These are phyloP conservation scores for Chlorociboria aeruginascens DNA, from an alignment of 495 filamentous ascomycete genomes.

Conservation along the genomic window DNA sequence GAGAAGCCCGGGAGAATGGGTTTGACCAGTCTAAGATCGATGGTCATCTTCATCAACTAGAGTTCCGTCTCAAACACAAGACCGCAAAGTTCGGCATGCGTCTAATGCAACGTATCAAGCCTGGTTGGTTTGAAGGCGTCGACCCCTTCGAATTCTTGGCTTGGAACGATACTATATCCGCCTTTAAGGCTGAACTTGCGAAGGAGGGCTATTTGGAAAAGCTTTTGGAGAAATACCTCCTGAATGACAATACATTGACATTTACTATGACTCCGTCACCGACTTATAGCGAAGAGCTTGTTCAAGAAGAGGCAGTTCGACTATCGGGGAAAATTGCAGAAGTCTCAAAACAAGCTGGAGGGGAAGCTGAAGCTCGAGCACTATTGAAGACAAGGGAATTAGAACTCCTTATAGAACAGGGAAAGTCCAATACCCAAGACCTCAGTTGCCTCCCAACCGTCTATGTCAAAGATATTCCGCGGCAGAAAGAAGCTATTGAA, in stretches of 20 bases:
- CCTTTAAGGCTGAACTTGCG: constrained; percentile 62
- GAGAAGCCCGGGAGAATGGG: constrained; percentile 52
- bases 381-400: constrained; percentile 63
- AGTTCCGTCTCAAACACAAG: constrained; percentile 85
- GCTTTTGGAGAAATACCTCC: constrained; percentile 77
- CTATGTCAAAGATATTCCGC: constrained; percentile 75
- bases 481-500: constrained; percentile 57
- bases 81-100: constrained; percentile 88
- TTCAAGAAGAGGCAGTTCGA: constrained; percentile 61
- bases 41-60: constrained; percentile 85
- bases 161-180: constrained; percentile 76
- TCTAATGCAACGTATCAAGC: constrained; percentile 74
- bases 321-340: constrained; percentile 58
- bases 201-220: constrained; percentile 71
- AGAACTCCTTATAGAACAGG: constrained; percentile 72
- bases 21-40: constrained; percentile 86
- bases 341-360: constrained; percentile 53
- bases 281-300: constrained; percentile 59
- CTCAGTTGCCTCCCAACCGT: constrained; percentile 80
- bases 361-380: constrained; percentile 54
- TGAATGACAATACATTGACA: constrained; percentile 74
- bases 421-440: constrained; percentile 68
- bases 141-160: constrained; percentile 83
- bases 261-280: constrained; percentile 89
- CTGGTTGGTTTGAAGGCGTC: constrained; percentile 87